Evolutionary conservation across 371 early-diverging fungal species (phyloP), one percentile per base, ranked within the genome.

Genomic region (Mycotypha africana): DNA sequence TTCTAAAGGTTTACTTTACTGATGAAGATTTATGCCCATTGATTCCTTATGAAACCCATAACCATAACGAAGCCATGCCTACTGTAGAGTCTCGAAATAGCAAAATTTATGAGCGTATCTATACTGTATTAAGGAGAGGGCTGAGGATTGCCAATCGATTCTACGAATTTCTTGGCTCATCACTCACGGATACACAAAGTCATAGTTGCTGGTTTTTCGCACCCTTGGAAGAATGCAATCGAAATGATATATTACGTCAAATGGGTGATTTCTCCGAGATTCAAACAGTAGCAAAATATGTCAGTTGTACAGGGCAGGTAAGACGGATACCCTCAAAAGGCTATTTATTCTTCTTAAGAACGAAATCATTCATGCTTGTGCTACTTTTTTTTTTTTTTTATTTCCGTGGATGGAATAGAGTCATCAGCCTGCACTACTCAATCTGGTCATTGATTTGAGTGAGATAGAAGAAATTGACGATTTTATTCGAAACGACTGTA

Each of bases 191-290:
- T 39, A 43, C 89, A 17, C 66, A 74, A 11, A 68, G 67, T n/a
- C 84, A 86, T 42, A 65, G 70, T 14, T 84, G 84, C 11, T 91
- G 89, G 90, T 88, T 87, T 56, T 79, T 87, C 53, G 55, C 72
- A 0, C 31, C 60, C 2, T 49, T 41, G 1, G 22, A 37, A 0
- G 47, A 56, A 8, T 19, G 74, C 15, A 76, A 69, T 5, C 69
- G 67, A 1, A 53, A 54, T 5, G 30, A 49, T 8, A 84, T 91
- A 33, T 68, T 81, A 9, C 7, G 38, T 0, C 78, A 76, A 76
- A 74, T 87, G 71, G 91, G 91, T 14, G 76, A 83, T 26, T 86
- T 91, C 40, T 60, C 66, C 1, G 54, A 60, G 1, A 79, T 85
- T 17, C 61, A 70, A 11, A 70, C 63, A 12, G 73, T 84, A 16